Base-by-base conservation (phyloP, 768 basidiomycete genomes). In the Suillus variegatus region DNA sequence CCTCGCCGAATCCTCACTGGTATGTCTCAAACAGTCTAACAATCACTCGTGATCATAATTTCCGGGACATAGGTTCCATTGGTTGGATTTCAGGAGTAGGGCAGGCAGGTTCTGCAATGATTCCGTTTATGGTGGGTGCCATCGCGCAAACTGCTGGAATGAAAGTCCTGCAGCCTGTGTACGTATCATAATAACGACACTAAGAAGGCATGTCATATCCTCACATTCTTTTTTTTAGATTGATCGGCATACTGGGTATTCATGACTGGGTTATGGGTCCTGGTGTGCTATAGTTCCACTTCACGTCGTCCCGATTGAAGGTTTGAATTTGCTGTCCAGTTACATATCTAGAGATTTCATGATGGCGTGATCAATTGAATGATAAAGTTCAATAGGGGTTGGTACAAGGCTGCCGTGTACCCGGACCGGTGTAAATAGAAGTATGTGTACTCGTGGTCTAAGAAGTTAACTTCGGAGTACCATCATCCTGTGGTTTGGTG, bases 51-150 rank as follows among this genome's bases (percentile, higher is more conserved):
- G 32, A 32, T 32, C 32, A 32, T 32, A 32, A 7, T n/a, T 5
- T 20, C 3, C 12, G 38, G 40, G 10, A 25, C 56, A 38, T 82
- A 54, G 85, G 83, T 28, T 82, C 86, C 13, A 86, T 90, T 43
- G 88, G 88, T 10, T 89, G 87, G 88, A 87, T 89, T 38, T 86
- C 87, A 7, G 86, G 85, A 5, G 82, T 87, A 40, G 91, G 92
- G 0, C 88, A 89, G 71, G 86, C 89, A 3, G 92, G 92, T 20
- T 86, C 87, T 49, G 91, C 91, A 0, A 67, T 90, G 8, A 71
- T 93, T 6, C 91, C 92, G 0, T 92, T 93, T 69, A 82, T 92
- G 66, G 89, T 89, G 1, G 91, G 91, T 28, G 82, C 86, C 2
- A 82, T 93, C 32, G 85, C 91, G 7, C 81, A 82, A 32, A 86